phyloP scores from a whole-genome alignment of 2,329 filamentous ascomycete species.

The Helminthosporium solani region DNA sequence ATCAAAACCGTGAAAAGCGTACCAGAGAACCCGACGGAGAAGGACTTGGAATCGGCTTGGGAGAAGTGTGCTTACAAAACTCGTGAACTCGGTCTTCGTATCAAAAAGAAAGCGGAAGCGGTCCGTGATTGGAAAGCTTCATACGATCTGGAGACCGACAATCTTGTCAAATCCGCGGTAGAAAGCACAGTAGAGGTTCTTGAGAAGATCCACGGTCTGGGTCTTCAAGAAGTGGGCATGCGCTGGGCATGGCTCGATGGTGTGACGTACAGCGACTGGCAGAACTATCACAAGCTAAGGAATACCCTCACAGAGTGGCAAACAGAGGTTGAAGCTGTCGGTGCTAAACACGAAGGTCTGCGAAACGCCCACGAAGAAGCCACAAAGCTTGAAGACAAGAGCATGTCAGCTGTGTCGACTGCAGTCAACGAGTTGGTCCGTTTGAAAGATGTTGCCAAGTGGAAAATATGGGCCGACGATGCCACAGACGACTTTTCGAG shows the following conservation, averaged over 20 bases:
- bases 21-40: conserved; percentile 58
- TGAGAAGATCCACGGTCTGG: conserved; percentile 77
- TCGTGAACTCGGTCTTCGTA: conserved; percentile 66
- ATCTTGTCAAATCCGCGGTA: conserved; percentile 70
- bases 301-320: conserved; percentile 82
- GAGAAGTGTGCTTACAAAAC: conserved; percentile 58
- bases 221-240: conserved; percentile 89
- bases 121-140: conserved; percentile 74
- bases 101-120: conserved; percentile 75
- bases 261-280: conserved; percentile 96
- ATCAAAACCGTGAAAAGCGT: conserved; percentile 56
- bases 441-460: conserved; percentile 79
- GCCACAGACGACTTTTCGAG: conserved; percentile 75
- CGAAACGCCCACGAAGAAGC: conserved; percentile 66
- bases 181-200: conserved; percentile 80
- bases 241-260: conserved; percentile 94
- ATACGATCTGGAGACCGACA: conserved; percentile 69
- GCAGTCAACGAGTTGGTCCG: conserved; percentile 77
- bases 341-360: conserved; percentile 71
- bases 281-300: conserved; percentile 87
- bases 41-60: conserved; percentile 54
- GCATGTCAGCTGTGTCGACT: conserved; percentile 75
- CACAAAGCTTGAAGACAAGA: conserved; percentile 70
- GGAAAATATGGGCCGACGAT: conserved; percentile 78
- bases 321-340: conserved; percentile 73